Evolutionary conservation across 2,329 filamentous ascomycete genomes (phyloP).

Genomic region (Aspergillus ochraceoroseus): DNA sequence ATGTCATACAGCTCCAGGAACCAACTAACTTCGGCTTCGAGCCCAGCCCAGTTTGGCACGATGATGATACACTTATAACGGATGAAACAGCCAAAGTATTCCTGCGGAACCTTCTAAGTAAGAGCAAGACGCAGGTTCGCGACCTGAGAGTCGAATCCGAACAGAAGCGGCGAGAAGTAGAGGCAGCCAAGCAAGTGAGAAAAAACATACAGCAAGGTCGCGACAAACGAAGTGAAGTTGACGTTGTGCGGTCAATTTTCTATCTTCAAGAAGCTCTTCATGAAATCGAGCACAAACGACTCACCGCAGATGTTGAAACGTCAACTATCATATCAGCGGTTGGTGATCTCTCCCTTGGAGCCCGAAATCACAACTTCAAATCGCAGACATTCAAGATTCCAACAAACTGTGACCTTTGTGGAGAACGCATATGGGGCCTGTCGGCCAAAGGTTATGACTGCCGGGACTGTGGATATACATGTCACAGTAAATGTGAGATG

Average conservation of each 20-base stretch:
- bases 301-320: conserved; percentile 89
- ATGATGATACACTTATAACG: conserved; percentile 78
- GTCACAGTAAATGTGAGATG: conserved; percentile 98
- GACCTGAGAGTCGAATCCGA: conserved; percentile 80
- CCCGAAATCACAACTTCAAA: conserved; percentile 96
- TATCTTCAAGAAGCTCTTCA: conserved; percentile 78
- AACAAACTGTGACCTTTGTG: conserved; percentile 95
- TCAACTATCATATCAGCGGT: conserved; percentile 86
- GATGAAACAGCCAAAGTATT: conserved; percentile 87
- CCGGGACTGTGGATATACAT: conserved; percentile 93
- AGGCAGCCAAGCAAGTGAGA: conserved; percentile 67
- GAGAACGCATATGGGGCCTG: conserved; percentile 93
- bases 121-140: conserved; percentile 77
- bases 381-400: conserved; percentile 99
- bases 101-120: conserved; percentile 82
- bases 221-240: conserved; percentile 83
- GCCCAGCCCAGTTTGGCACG: conserved; percentile 93
- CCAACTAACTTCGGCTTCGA: conserved; percentile 82
- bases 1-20: conserved; percentile 75
- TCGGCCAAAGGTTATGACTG: conserved; percentile 97
- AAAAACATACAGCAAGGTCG: conserved; percentile 73
- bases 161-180: conserved; percentile 79
- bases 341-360: conserved; percentile 86
- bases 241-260: conserved; percentile 78
- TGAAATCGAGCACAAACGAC: conserved; percentile 71